Base-by-base conservation (phyloP, 257 asterid species). In the Asclepias syriaca region DNA sequence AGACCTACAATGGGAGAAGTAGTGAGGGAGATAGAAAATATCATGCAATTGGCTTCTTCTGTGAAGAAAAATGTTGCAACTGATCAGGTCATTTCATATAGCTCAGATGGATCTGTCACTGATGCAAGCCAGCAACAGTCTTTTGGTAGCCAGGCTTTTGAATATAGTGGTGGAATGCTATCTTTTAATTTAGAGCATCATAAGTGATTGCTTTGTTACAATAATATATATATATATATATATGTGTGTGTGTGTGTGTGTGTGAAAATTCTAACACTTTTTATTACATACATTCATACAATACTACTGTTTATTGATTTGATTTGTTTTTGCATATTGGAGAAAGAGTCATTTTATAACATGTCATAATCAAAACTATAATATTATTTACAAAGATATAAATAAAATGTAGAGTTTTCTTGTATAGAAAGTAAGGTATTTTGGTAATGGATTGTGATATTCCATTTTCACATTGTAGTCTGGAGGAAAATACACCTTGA, bases 1-100 rank as follows among this genome's bases (percentile, higher is more conserved):
- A 80, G 97, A 80, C 98, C 98, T 27, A 65, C 87, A 29, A 92
- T 90, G 97, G 90, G 96, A 0, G 97, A 84, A 80, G 91, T 86
- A 4, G 97, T 85, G 72, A 87, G 90, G 57, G 88, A 90, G 77
- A 87, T 92, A 1, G 98, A 92, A 84, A 87, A 80, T 57, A 83
- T 92, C 37, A 79, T 87, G 57, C 87, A 84, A 76, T 50, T 84
- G 80, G 82, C 85, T 13, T 67, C 65, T 39, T 67, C 65, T 39
- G 27, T 64, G 73, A 75, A 80, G 21, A 77, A 75, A 60, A 76
- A 66, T 50, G 55, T 24, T 0, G 83, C 79, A 51, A 69, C 71
- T 14, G 71, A 43, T 43, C 48, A 57, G 8, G 54, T 80, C 29
- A 72, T 71, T 76, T 77, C 85, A 27, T 59, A 80, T 53, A 79